A percentile compares a stretch with the other conserved stretches of the same genome.
phyloP scores from a whole-genome alignment of 2,329 filamentous ascomycete species.

The Trichoderma citrinoviride region DNA sequence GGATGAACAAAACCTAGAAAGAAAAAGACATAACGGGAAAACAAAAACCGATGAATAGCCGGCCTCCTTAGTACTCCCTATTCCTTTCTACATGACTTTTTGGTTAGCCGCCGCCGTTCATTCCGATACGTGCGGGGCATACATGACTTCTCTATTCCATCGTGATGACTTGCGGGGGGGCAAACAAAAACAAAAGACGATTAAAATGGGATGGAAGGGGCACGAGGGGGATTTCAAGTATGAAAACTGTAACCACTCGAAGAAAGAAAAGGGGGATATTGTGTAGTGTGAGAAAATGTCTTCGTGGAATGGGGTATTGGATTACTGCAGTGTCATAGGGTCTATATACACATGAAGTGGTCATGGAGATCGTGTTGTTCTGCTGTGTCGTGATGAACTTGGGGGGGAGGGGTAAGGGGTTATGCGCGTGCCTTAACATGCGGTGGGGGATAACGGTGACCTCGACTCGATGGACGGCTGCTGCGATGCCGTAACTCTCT shows the following conservation, averaged over 20 bases:
- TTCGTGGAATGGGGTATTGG: constrained; percentile 39
- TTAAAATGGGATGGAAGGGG: constrained; percentile 26
- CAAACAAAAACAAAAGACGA: constrained; percentile 25
- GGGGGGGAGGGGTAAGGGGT: constrained; percentile 15
- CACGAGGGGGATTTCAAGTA: constrained; percentile 20
- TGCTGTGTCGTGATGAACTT: constrained; percentile 31
- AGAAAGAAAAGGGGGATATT: constrained; percentile 27
- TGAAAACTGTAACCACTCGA: constrained; percentile 8
- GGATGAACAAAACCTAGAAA: constrained; percentile 19
- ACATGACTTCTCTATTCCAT: constrained; percentile 45
- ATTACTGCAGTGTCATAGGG: constrained; percentile 39
- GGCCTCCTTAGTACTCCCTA: constrained; percentile 40
- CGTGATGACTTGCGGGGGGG: constrained; percentile 30
- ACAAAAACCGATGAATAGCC: constrained; percentile 28
- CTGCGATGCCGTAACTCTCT: neutral
- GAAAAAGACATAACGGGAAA: constrained; percentile 23
- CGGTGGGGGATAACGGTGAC: neutral
- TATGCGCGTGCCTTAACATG: neutral
- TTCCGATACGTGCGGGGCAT: constrained; percentile 35
- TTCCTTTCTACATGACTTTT: constrained; percentile 45
- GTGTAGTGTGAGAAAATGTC: constrained; percentile 32
- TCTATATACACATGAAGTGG: constrained; percentile 42
- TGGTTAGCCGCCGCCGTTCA: constrained; percentile 34
- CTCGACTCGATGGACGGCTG: neutral
- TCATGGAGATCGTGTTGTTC: constrained; percentile 38